phyloP scores from a whole-genome alignment of 257 asterid genomes.

The Thymus quinquecostatus region DNA sequence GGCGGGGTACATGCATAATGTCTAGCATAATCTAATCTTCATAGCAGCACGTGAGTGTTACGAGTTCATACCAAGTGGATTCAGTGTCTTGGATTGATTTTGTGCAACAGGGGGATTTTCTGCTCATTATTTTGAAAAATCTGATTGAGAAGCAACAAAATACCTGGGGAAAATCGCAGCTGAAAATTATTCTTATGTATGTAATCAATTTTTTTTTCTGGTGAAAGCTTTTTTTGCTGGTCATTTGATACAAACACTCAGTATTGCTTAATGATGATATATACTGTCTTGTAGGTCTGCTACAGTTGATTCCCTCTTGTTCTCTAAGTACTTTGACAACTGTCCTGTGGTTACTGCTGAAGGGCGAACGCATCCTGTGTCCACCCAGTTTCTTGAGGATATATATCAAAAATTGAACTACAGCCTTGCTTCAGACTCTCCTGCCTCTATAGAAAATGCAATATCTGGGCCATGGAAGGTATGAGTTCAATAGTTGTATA shows the following conservation, averaged over 20 bases:
- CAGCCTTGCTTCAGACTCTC: conserved; percentile 91
- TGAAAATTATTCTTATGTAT: conserved; percentile 97
- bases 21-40: conserved; percentile 19
- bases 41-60: conserved; percentile 23
- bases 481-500: conserved; percentile 25
- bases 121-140: conserved; percentile 84
- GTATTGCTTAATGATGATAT: conserved; percentile 34
- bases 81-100: conserved; percentile 36
- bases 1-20: conserved; percentile 2
- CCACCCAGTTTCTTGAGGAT: conserved; percentile 88
- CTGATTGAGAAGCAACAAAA: conserved; percentile 88
- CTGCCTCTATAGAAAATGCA: conserved; percentile 67
- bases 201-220: conserved; percentile 28
- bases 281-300: conserved; percentile 77
- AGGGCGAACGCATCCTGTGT: conserved; percentile 95
- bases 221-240: conserved; percentile 28
- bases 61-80: conserved; percentile 27
- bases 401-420: conserved; percentile 75
- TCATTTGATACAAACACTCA: conserved; percentile 24
- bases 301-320: conserved; percentile 89
- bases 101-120: conserved; percentile 92
- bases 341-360: conserved; percentile 96
- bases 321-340: conserved; percentile 83
- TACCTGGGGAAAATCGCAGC: conserved; percentile 50
- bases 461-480: conserved; percentile 65